Conservation (phyloP, 2,329 filamentous ascomycete genomes). For the Tricladium varicosporioides region DNA sequence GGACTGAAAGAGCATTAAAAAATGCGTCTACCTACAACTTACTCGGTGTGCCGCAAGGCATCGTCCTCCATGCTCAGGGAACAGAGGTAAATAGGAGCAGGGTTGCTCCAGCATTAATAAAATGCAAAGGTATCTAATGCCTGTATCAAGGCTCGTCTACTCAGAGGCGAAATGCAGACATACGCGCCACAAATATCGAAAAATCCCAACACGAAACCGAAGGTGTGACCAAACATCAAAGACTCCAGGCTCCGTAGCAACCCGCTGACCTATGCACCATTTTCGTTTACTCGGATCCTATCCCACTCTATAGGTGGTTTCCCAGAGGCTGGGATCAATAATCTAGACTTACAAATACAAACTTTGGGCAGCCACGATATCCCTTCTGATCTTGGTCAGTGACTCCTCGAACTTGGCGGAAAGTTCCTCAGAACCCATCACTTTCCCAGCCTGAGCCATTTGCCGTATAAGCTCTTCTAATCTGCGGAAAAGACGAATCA, state of each 20-base stretch:
- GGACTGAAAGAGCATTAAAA: background rate
- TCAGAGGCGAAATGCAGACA: background rate
- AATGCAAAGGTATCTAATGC: background rate
- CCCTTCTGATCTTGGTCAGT: constrained; percentile 80
- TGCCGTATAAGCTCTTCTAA: constrained; percentile 92
- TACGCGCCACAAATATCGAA: background rate
- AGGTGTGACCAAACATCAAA: constrained; percentile 2
- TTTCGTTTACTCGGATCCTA: constrained; percentile 1
- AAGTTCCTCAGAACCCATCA: constrained; percentile 96
- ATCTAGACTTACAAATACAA: constrained; percentile 68
- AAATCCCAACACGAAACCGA: background rate
- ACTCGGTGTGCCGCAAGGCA: background rate
- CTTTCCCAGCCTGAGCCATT: constrained; percentile 92
- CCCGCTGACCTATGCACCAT: constrained; percentile 13
- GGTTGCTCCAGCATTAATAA: background rate
- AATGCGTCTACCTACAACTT: constrained; percentile 3
- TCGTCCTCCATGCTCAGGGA: background rate
- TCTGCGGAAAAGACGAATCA: constrained; percentile 94
- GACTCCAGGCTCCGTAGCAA: constrained; percentile 16
- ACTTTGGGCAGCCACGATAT: constrained; percentile 93
- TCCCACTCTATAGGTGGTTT: background rate
- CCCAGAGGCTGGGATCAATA: background rate
- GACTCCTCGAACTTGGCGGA: constrained; percentile 88
- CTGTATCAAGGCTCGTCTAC: background rate
- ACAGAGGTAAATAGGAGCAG: background rate